Base-by-base conservation (phyloP, 202 grass and related monocot species). In the Dendrocalamus latiflorus region DNA sequence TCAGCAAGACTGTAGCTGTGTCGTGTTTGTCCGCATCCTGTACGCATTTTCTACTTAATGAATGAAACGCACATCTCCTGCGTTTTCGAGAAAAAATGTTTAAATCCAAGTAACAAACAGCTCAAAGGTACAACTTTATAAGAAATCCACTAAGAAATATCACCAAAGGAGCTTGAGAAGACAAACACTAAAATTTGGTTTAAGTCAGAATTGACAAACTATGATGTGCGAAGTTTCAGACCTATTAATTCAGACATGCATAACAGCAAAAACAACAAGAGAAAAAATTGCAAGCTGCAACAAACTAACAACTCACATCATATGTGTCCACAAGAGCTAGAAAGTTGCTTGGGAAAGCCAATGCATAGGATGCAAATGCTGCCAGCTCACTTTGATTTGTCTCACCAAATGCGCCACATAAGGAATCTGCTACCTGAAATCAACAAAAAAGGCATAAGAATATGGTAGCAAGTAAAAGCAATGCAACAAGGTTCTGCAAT, bases 301-400 rank as follows among this genome's bases (percentile, higher is more conserved):
- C 41, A 78, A 81, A 77, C 48, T 75, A 78, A 83, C 59, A 87
- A 90, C 95, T 94, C 81, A 97, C 92, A 55, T 97, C 95, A 75
- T 97, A 97, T 50, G 92, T 97, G 76, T 97, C 95, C 80, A 97
- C 90, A 55, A 97, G 92, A 44, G 95, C 95, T 70, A 94, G 88
- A 57, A 97, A 94, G 80, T 90, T 91, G 82, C 62, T 88, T 54
- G 95, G 95, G 88, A 97, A 97, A 81, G 95, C 92, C 76, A 97
- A 83, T n/a, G 95, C 95, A 86, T 97, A 97, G 30, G 95, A 97
- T 64, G 51, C 72, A 85, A 97, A 97, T 85, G 95, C 92, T 39
- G 88, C 92, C 60, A 97, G 82, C 85, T 97, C 95, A 80, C 95
- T 97, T 83, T 90, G 90, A 94, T 97, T 97, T 76, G 95, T 91